Conservation (phyloP, 2,329 filamentous ascomycete species). For the Macrophomina pseudophaseolina region DNA sequence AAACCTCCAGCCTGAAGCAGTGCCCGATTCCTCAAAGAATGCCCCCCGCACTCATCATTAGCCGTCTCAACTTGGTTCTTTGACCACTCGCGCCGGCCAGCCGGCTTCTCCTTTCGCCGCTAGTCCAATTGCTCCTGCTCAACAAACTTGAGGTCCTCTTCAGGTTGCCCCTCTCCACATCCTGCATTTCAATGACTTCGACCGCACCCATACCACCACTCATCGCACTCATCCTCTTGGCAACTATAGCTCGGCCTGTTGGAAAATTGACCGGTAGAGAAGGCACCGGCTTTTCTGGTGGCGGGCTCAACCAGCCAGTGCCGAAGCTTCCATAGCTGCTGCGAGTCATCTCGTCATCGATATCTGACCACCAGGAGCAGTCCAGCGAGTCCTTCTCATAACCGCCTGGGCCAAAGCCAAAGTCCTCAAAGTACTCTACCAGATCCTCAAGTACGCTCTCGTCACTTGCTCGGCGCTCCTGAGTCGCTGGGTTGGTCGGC, state of each 20-base stretch:
- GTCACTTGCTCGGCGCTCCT: constrained; percentile 38
- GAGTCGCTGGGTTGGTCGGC: not conserved
- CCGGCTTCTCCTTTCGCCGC: constrained; percentile 16
- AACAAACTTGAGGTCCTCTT: constrained; percentile 18
- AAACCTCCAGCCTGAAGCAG: not conserved
- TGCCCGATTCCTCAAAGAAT: not conserved
- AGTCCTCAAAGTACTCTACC: constrained; percentile 49
- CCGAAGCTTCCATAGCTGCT: constrained; percentile 5
- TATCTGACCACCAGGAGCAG: constrained; percentile 17
- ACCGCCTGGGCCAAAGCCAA: constrained; percentile 37
- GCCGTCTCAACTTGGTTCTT: constrained; percentile 31
- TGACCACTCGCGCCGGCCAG: constrained; percentile 23
- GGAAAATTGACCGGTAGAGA: constrained; percentile 11
- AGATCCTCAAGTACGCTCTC: constrained; percentile 46
- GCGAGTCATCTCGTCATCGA: constrained; percentile 30
- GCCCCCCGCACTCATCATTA: constrained; percentile 32
- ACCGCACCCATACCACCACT: constrained; percentile 20
- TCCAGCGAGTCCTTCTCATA: constrained; percentile 18
- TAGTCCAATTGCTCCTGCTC: not conserved
- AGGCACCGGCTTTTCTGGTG: constrained; percentile 14
- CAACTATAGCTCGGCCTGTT: not conserved
- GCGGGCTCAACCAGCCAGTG: constrained; percentile 8
- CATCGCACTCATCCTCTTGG: constrained; percentile 9
- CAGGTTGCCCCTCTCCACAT: not conserved
- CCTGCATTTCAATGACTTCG: constrained; percentile 11